phyloP scores from a whole-genome alignment of 495 filamentous ascomycete genomes.

The Penicillium paradoxum region DNA sequence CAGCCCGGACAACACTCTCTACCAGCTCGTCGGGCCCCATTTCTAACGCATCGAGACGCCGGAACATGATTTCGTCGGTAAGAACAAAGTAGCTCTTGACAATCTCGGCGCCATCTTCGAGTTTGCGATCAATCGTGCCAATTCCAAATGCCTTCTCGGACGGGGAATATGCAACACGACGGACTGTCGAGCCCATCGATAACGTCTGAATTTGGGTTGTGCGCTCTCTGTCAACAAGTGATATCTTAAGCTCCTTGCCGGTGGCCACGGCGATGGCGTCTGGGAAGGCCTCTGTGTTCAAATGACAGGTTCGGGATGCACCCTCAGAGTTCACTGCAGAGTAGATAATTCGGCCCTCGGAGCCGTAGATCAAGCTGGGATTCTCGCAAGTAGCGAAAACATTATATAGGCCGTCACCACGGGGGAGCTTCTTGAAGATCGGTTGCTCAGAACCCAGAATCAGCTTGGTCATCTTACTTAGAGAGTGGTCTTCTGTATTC shows the following conservation, averaged over 20 bases:
- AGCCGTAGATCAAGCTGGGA: slow-evolving; percentile 84
- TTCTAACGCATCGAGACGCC: slow-evolving; percentile 45
- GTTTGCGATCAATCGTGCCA: slow-evolving; percentile 68
- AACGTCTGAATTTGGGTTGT: slow-evolving; percentile 82
- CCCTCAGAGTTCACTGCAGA: slow-evolving; percentile 93
- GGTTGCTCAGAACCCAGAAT: slow-evolving; percentile 83
- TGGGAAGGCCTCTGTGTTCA: slow-evolving; percentile 78
- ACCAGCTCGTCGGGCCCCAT: slow-evolving; percentile 68
- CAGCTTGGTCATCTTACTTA: slow-evolving; percentile 72
- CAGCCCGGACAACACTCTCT: slow-evolving; percentile 75
- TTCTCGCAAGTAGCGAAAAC: slow-evolving; percentile 94
- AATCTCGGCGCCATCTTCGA: slow-evolving; percentile 53
- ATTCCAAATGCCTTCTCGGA: slow-evolving; percentile 77
- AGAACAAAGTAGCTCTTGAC: slow-evolving; percentile 58
- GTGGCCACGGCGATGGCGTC: slow-evolving; percentile 77
- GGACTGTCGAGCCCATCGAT: slow-evolving; percentile 72
- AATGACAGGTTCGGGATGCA: slow-evolving; percentile 71
- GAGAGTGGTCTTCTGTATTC: slow-evolving; percentile 48
- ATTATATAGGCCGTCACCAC: slow-evolving; percentile 59
- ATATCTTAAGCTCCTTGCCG: slow-evolving; percentile 69
- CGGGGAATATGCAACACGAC: slow-evolving; percentile 80
- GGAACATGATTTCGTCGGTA: slow-evolving; percentile 55
- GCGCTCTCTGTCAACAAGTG: slow-evolving; percentile 74
- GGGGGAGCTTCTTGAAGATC: slow-evolving; percentile 69
- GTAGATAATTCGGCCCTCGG: slow-evolving; percentile 83